Percentiles rank a stretch among this genome's conserved stretches.
phyloP scores from a whole-genome alignment of 2,329 filamentous ascomycete species.

The Aspergillus sp. region DNA sequence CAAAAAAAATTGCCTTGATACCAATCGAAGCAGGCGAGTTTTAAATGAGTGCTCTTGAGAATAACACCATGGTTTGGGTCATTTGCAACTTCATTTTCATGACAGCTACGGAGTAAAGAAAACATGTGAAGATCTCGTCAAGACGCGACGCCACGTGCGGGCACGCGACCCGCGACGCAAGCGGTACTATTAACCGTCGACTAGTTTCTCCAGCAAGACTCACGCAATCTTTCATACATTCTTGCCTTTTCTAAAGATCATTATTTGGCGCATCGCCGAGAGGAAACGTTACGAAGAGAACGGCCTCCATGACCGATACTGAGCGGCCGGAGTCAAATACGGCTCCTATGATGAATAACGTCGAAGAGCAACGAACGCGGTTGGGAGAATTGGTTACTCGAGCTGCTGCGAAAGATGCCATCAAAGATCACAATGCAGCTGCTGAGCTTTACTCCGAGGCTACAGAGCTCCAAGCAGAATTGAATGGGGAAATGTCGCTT shows the following conservation, averaged over 20 bases:
- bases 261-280: neutral
- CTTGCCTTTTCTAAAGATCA: neutral
- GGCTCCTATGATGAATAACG: conserved; percentile 10
- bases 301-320: conserved; percentile 20
- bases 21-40: neutral
- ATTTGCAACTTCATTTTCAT: neutral
- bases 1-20: neutral
- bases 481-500: conserved; percentile 86
- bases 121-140: neutral
- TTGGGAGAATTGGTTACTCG: conserved; percentile 72
- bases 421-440: conserved; percentile 81
- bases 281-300: neutral
- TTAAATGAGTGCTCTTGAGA: no score
- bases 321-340: conserved; percentile 9
- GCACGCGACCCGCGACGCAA: conserved; percentile 12
- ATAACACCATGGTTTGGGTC: neutral
- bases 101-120: neutral
- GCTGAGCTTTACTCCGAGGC: conserved; percentile 84
- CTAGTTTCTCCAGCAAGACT: conserved; percentile 3
- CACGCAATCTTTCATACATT: neutral
- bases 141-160: conserved; percentile 10
- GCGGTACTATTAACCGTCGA: neutral
- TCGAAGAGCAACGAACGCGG: conserved; percentile 49
- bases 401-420: conserved; percentile 76
- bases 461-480: conserved; percentile 78